Evolutionary conservation across 257 asterid genomes (phyloP).

Genomic region (Petunia secreta): DNA sequence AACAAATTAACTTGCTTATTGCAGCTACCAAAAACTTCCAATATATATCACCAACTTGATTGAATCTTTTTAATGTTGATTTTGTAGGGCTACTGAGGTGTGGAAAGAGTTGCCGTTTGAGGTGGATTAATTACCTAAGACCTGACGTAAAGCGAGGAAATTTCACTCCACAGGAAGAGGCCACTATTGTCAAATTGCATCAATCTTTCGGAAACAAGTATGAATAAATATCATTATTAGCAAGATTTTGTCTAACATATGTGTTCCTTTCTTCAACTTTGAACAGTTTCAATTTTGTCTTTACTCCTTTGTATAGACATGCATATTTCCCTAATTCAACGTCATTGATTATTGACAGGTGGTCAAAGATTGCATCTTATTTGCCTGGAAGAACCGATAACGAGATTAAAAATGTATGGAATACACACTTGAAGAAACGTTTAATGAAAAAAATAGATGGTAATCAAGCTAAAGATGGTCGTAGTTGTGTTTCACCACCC

Average conservation of each 20-base stretch:
- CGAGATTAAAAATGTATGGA: constrained; percentile 84
- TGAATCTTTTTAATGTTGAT: neutral
- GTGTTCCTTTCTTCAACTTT: neutral
- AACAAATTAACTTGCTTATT: neutral
- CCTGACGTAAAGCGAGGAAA: constrained; percentile 81
- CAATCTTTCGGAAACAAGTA: constrained; percentile 69
- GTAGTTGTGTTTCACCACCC: neutral
- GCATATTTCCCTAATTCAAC: neutral
- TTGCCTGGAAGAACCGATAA: constrained; percentile 81
- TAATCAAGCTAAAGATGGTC: neutral
- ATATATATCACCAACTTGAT: neutral
- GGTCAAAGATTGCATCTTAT: constrained; percentile 77
- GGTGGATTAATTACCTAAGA: constrained; percentile 84
- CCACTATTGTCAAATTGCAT: constrained; percentile 63
- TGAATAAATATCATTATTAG: constrained; percentile 45
- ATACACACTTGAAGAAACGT: constrained; percentile 66
- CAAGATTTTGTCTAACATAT: neutral
- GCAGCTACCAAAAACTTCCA: neutral
- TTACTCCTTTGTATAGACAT: neutral
- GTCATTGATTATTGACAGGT: constrained; percentile 38
- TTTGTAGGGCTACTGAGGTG: constrained; percentile 63
- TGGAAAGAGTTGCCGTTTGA: constrained; percentile 81
- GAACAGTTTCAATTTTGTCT: neutral
- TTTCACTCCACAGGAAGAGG: constrained; percentile 66
- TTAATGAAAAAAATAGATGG: neutral